These are phyloP conservation scores for Suhomyces kunorum DNA, from an alignment of 1,139 yeast species.

Conservation along the genomic window DNA sequence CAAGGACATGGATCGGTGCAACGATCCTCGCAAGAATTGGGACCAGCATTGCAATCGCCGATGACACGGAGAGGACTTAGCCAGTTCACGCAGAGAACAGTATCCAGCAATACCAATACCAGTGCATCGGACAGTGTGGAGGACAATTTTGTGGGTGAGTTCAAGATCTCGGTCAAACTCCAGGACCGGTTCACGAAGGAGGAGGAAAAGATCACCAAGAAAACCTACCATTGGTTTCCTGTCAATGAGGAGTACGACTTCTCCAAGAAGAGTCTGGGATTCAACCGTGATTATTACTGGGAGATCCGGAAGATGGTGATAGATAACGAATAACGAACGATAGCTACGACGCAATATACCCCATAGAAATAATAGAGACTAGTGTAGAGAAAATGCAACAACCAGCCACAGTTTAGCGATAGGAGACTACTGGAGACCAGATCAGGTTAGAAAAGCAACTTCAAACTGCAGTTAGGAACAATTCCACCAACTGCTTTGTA, in stretches of 20 bases:
- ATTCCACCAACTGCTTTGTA: no score
- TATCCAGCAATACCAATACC: constrained; percentile 27
- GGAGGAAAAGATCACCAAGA: constrained; percentile 50
- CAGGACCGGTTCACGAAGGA: constrained; percentile 49
- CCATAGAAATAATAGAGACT: background rate
- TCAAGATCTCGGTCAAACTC: constrained; percentile 40
- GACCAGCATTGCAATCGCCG: constrained; percentile 13
- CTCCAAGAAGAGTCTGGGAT: constrained; percentile 12
- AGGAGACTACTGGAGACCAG: no score
- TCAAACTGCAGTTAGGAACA: no score
- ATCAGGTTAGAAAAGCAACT: no score
- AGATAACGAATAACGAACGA: constrained; percentile 29
- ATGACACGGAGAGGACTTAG: constrained; percentile 20
- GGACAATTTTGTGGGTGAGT: constrained; percentile 32
- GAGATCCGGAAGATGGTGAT: constrained; percentile 58
- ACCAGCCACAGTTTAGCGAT: no score
- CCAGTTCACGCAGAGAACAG: constrained; percentile 39
- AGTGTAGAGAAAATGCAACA: no score
- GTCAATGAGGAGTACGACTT: constrained; percentile 36
- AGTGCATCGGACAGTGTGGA: constrained; percentile 12
- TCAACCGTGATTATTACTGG: constrained; percentile 46
- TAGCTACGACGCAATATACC: background rate
- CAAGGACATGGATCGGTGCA: background rate
- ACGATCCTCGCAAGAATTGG: background rate
- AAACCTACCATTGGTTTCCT: constrained; percentile 55